A percentile compares a stretch with the other conserved stretches of the same genome.
Conservation (phyloP, 345 rosid genomes). For the Psidium friedrichsthalianum region DNA sequence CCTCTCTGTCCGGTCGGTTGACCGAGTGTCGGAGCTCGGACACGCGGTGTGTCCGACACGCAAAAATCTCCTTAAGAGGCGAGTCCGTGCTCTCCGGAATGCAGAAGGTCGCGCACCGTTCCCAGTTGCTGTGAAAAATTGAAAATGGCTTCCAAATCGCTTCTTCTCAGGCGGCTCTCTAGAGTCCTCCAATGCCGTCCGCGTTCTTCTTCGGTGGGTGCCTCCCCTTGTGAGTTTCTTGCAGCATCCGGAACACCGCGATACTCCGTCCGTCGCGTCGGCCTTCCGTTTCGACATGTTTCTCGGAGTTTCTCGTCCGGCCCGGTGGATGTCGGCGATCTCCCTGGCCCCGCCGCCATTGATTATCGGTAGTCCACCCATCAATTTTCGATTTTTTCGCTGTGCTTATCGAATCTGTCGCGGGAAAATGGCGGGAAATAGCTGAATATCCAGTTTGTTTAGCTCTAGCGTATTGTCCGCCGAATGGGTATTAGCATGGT, state of each 20-base stretch:
- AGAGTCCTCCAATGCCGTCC: slow-evolving; percentile 7
- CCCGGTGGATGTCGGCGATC: slow-evolving; percentile 7
- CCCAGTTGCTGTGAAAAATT: background rate
- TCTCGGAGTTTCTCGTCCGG: slow-evolving; percentile 44
- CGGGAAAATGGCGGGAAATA: background rate
- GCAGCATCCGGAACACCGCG: background rate
- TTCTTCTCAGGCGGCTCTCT: slow-evolving; percentile 18
- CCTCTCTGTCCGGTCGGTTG: too few species aligned
- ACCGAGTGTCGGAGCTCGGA: too few species aligned
- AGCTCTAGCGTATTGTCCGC: background rate
- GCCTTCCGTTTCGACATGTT: background rate
- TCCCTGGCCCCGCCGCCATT: slow-evolving; percentile 36
- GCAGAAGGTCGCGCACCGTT: background rate
- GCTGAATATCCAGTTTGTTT: background rate
- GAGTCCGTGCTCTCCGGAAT: background rate
- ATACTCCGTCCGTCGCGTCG: background rate
- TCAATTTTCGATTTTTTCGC: background rate
- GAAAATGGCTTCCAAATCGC: slow-evolving; percentile 36
- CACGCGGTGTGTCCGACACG: too few species aligned
- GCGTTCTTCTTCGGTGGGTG: background rate
- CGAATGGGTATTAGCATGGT: background rate
- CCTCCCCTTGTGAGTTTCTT: background rate
- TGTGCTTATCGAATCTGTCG: background rate
- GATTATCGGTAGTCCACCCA: slow-evolving; percentile 33
- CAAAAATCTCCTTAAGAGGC: too few species aligned